Evolutionary conservation across 371 early-diverging fungal genomes (phyloP), one percentile per base, ranked within the genome.

Genomic region (Rhizopus stolonifer): DNA sequence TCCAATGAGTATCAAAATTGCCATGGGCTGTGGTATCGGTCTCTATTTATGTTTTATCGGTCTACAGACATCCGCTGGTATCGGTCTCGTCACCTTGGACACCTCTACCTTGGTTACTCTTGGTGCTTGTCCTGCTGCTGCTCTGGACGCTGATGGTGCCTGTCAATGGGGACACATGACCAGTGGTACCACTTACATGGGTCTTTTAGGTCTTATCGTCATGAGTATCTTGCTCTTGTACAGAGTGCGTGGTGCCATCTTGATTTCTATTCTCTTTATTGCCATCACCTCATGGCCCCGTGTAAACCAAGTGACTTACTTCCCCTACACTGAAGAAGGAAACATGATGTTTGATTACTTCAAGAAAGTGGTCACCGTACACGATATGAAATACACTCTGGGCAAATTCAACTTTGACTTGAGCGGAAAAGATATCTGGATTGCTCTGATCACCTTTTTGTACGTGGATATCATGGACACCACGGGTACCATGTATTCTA

Each of bases 381-480:
- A 85, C n/a, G 73, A 75, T 23, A 76, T 88, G 61, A 58, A 81
- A 8, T 52, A 56, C 44, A 85, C 82, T 2, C 67, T 83, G 38
- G 87, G 77, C 1, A 58, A 58, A 57, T 81, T 87, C 64, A 61
- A 88, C 52, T 91, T 88, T 56, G 76, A 84, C 40, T 55, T 86
- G 25, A 63, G 63, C 5, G 65, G 73, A 22, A 75, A 80, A 32
- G 81, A 86, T n/a, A 74, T 89, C 22, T 91, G 91, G 91, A 69
- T 89, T 46, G 89, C 90, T 13, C 68, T 91, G 46, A 72, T 91
- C 44, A 91, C 90, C 0, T 86, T 91, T 58, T 64, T 90, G 14
- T 89, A 88, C 43, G 89, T 91, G 36, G 91, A 91, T 61, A 86
- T 91, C 40, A 65, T 91, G 57, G 90, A 90, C 63, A 83, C 86